Percentiles rank a stretch among this genome's conserved stretches.
Conservation (phyloP, 352 stramenopile genomes). For the Blastocystis hominis region DNA sequence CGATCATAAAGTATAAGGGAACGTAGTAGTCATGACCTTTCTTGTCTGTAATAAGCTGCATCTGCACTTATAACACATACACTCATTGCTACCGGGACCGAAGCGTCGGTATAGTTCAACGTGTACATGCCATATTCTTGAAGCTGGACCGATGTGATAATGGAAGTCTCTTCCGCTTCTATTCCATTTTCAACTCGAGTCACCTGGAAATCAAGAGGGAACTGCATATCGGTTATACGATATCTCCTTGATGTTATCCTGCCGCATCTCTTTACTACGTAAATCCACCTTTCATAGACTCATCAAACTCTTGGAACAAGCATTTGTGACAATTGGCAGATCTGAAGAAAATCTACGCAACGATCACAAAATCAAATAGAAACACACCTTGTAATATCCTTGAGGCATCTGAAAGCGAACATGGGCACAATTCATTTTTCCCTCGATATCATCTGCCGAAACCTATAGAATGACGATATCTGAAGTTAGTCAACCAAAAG, state of each 20-base stretch:
- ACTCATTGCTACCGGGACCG: background rate
- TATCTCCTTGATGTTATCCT: background rate
- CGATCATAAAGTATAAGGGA: slow-evolving; percentile 44
- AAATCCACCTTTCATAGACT: background rate
- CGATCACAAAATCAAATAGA: background rate
- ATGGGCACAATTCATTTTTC: slow-evolving; percentile 12
- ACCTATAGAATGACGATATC: background rate
- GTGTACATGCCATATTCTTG: slow-evolving; percentile 39
- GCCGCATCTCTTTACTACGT: background rate
- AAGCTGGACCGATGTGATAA: background rate
- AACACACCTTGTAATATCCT: background rate
- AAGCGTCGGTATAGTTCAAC: background rate
- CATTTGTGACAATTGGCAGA: slow-evolving; percentile 23
- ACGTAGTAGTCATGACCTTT: slow-evolving; percentile 37
- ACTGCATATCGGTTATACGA: slow-evolving; percentile 6
- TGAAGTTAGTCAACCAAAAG: background rate
- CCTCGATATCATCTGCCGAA: background rate
- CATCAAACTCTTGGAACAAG: background rate
- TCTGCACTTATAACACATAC: background rate
- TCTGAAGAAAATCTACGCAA: background rate
- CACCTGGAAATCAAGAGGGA: background rate
- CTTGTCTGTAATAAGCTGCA: background rate
- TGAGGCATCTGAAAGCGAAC: background rate
- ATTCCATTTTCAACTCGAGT: background rate
- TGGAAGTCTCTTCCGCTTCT: background rate